These are phyloP conservation scores for Alternaria brassicae DNA, from an alignment of 2,329 filamentous ascomycete genomes.

Conservation along the genomic window DNA sequence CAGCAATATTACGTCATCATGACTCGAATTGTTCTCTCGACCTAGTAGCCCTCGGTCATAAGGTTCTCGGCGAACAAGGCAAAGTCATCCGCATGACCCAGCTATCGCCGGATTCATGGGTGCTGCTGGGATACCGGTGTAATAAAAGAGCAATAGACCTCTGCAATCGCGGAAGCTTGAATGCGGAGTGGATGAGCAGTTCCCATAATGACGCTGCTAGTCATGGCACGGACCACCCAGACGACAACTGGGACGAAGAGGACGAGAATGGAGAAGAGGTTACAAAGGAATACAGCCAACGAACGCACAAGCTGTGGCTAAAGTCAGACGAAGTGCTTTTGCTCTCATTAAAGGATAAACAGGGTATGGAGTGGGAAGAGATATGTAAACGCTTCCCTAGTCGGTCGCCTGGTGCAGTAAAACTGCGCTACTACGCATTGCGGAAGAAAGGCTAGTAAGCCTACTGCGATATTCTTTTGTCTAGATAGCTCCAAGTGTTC, in stretches of 20 bases:
- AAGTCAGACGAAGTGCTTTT: conserved; percentile 20
- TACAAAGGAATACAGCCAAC: conserved; percentile 12
- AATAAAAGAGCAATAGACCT: not conserved
- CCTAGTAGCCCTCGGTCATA: not conserved
- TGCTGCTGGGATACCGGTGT: conserved; percentile 4
- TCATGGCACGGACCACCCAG: conserved; percentile 16
- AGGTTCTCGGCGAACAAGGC: conserved; percentile 1
- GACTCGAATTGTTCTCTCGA: not conserved
- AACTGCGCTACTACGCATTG: conserved; percentile 19
- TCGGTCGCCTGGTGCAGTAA: conserved; percentile 12
- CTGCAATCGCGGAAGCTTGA: conserved; percentile 15
- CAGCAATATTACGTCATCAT: not conserved
- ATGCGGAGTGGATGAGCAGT: conserved; percentile 15
- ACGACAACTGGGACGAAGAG: conserved; percentile 15
- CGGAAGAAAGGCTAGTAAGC: conserved; percentile 7
- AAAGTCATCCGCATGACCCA: conserved; percentile 6
- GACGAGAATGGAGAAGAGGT: conserved; percentile 14
- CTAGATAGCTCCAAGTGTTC: not conserved
- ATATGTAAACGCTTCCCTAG: conserved; percentile 22
- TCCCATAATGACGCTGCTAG: conserved; percentile 11
- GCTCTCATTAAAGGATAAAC: conserved; percentile 19
- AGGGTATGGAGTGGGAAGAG: conserved; percentile 17
- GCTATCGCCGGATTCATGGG: not conserved
- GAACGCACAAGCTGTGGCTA: conserved; percentile 13
- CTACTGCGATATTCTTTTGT: not conserved